Percentiles rank a stretch among this genome's conserved stretches.
These are phyloP conservation scores for Phoma sp. DNA, from an alignment of 2,329 filamentous ascomycete genomes.

Conservation along the genomic window DNA sequence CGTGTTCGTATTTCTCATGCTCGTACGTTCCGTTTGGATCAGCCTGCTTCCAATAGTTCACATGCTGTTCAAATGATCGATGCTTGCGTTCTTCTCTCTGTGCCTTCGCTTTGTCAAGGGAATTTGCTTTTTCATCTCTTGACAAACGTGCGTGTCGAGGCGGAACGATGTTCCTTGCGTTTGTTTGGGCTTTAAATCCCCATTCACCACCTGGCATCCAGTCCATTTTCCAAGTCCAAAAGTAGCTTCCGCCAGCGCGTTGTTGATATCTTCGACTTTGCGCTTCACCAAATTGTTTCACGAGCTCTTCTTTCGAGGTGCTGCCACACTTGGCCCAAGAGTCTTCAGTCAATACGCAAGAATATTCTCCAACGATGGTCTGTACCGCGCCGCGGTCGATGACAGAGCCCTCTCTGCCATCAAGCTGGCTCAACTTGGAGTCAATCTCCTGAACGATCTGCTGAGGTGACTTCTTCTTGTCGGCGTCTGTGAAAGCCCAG, in stretches of 20 bases:
- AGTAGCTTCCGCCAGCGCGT: constrained; percentile 60
- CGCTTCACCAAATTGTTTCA: constrained; percentile 55
- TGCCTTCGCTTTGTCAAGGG: constrained; percentile 50
- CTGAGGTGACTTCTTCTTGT: constrained; percentile 58
- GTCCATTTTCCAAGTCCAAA: constrained; percentile 68
- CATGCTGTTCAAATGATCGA: constrained; percentile 52
- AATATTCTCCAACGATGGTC: constrained; percentile 64
- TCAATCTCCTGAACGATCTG: constrained; percentile 57
- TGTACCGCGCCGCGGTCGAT: constrained; percentile 58
- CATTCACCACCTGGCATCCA: constrained; percentile 68
- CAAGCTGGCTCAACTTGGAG: constrained; percentile 53
- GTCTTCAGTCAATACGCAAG: constrained; percentile 60
- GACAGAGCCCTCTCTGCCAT: constrained; percentile 56
- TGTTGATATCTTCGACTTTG: constrained; percentile 58
- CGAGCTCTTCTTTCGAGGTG: constrained; percentile 47
- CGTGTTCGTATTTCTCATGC: constrained; percentile 61
- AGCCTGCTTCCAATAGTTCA: constrained; percentile 57
- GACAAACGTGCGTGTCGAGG: constrained; percentile 39
- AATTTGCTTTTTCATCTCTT: constrained; percentile 23
- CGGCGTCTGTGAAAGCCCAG: constrained; percentile 62
- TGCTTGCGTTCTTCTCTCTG: constrained; percentile 46
- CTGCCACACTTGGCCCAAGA: constrained; percentile 52
- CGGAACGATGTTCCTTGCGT: constrained; percentile 49
- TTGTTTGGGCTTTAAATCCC: constrained; percentile 62
- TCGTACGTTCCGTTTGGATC: constrained; percentile 55